These are phyloP conservation scores for Phytophthora sojae DNA, from an alignment of 352 stramenopile species.

Conservation along the genomic window DNA sequence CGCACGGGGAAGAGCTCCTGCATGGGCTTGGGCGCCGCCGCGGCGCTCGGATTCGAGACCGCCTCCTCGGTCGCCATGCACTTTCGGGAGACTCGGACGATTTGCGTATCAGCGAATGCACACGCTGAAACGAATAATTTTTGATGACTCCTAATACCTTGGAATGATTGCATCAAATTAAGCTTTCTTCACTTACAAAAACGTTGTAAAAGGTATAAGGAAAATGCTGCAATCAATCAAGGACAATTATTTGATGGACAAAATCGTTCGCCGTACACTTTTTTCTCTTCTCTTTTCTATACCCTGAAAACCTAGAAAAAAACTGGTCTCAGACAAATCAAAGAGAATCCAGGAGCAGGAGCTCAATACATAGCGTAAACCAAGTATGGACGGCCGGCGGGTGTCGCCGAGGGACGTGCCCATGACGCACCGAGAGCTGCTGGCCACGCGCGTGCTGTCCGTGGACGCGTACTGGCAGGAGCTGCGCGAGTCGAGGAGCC, in stretches of 20 bases:
- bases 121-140: conserved; percentile 18
- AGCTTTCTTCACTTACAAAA: neutral
- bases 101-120: conserved; percentile 21
- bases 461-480: conserved; percentile 34
- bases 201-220: neutral
- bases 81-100: conserved; percentile 9
- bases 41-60: conserved; percentile 6
- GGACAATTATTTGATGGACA: conserved; percentile 8
- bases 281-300: conserved; percentile 6
- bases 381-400: conserved; percentile 13
- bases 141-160: neutral
- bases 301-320: conserved; percentile 9
- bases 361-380: neutral
- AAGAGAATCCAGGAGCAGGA: neutral
- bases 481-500: conserved; percentile 10
- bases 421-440: conserved; percentile 14
- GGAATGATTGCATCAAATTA: conserved; percentile 19
- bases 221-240: conserved; percentile 25
- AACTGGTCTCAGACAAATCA: neutral
- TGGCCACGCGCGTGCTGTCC: conserved; percentile 31
- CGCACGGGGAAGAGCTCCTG: conserved; percentile 21
- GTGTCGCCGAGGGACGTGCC: neutral
- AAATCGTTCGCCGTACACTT: conserved; percentile 11
- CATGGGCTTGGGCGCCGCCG: conserved; percentile 6
- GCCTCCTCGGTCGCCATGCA: conserved; percentile 24